These are phyloP conservation scores for Coemansia erecta DNA, from an alignment of 192 early-diverging fungal species.

Conservation along the genomic window DNA sequence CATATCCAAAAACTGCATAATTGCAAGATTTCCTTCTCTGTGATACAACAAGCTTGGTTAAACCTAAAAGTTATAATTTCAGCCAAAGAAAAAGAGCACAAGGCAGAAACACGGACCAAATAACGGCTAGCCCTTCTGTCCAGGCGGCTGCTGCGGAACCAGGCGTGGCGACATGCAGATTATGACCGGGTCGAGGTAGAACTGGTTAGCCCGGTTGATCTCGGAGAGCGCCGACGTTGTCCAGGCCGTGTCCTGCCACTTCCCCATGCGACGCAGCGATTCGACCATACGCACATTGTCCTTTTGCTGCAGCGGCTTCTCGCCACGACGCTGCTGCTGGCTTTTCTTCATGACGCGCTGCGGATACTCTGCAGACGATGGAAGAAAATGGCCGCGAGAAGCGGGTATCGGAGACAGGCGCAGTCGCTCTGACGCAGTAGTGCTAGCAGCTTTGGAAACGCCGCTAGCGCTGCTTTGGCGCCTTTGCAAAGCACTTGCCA, in stretches of 20 bases:
- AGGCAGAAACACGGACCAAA: not conserved
- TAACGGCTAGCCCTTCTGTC: slow-evolving; percentile 8
- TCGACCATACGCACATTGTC: slow-evolving; percentile 47
- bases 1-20: too few species aligned
- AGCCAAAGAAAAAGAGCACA: not conserved
- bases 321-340: slow-evolving; percentile 29
- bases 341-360: slow-evolving; percentile 44
- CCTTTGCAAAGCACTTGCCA: not conserved
- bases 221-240: slow-evolving; percentile 3
- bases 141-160: slow-evolving; percentile 25
- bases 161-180: slow-evolving; percentile 34
- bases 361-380: slow-evolving; percentile 23
- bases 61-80: not conserved
- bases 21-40: too few species aligned
- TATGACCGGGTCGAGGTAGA: slow-evolving; percentile 27
- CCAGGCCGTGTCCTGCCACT: slow-evolving; percentile 21
- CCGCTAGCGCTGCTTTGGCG: too few species aligned
- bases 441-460: not conserved
- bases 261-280: slow-evolving; percentile 49
- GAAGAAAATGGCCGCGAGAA: slow-evolving; percentile 12
- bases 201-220: slow-evolving; percentile 21
- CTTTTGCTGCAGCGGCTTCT: slow-evolving; percentile 15
- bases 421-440: slow-evolving; percentile 19
- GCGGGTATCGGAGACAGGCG: slow-evolving; percentile 14
- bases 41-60: not conserved